A percentile compares a stretch with the other conserved stretches of the same genome.
phyloP scores from a whole-genome alignment of 805 yeast genomes.

The Starmerella cellae region DNA sequence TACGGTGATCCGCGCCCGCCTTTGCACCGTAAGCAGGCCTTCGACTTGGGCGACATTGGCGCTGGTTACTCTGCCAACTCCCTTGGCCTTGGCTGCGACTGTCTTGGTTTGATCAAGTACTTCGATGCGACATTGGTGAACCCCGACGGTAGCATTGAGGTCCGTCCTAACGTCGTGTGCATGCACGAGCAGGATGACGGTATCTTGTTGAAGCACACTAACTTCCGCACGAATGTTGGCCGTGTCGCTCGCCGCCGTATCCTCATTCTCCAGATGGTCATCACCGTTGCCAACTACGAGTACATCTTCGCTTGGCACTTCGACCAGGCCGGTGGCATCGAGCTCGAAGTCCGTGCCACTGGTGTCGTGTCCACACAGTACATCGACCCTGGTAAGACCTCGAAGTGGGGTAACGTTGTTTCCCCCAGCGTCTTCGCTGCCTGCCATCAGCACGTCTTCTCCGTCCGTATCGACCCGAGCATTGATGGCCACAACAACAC shows the following conservation, averaged over 20 bases:
- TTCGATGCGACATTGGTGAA: constrained; percentile 46
- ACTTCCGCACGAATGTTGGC: constrained; percentile 63
- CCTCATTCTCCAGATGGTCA: constrained; percentile 64
- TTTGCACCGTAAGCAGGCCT: constrained; percentile 74
- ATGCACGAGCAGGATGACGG: constrained; percentile 81
- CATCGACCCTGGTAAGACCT: constrained; percentile 51
- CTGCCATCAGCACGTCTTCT: constrained; percentile 68
- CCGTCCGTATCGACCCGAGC: constrained; percentile 71
- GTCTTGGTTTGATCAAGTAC: constrained; percentile 67
- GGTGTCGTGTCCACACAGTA: constrained; percentile 81
- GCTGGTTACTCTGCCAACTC: constrained; percentile 62
- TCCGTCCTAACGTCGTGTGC: constrained; percentile 59
- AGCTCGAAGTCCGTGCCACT: constrained; percentile 70
- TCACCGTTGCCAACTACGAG: constrained; percentile 76
- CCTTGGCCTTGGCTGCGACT: constrained; percentile 63
- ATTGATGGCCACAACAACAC: constrained; percentile 69
- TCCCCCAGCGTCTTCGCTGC: constrained; percentile 75
- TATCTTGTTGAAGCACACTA: constrained; percentile 60
- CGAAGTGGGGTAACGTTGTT: constrained; percentile 60
- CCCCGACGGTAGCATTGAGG: constrained; percentile 46
- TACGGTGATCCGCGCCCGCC: constrained; percentile 76
- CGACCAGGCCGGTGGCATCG: constrained; percentile 66
- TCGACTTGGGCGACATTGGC: constrained; percentile 73
- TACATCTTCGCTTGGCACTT: constrained; percentile 58
- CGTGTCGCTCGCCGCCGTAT: constrained; percentile 65